Evolutionary conservation across 2,329 filamentous ascomycete genomes (phyloP), one percentile per base, ranked within the genome.

Genomic region (Nannizzia gypsea): DNA sequence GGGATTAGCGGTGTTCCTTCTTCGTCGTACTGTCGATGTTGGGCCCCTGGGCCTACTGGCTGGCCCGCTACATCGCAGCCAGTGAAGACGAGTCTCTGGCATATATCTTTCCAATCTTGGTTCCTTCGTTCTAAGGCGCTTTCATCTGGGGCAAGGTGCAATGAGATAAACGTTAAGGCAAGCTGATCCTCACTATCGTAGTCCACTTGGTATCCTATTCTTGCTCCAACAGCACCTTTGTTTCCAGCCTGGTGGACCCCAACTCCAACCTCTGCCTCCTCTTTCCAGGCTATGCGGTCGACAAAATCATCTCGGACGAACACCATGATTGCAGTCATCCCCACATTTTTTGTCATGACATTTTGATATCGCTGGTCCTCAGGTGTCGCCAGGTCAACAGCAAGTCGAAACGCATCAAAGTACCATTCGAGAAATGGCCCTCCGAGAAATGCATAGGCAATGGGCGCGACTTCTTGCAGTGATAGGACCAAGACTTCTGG

Each of bases 221-320:
- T 81, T 62, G 92, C 79, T 0, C 87, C 93, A 0, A 95, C 87
- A 2, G 90, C 92, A 31, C 92, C 93, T 74, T 99, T 99, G 73
- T 96, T 96, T 15, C 90, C 93, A 87, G 96, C 93, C 56, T 92
- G 87, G 61, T 85, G 86, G 0, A 90, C 73, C 0, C 93, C 93
- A 56, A 96, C 87, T 0, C 93, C 91, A 1, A 90, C 86, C 58
- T 88, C 88, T 1, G 87, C 89, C n/a, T 83, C 85, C 64, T 89
- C 82, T n/a, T 93, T 76, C 67, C 82, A 78, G 58, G 77, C 76
- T 57, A 96, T 77, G 24, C 80, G 78, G 6, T 79, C 73, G 0
- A 81, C 78, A 46, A 82, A 67, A 48, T 79, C 75, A 2, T 86
- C 79, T 60, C 83, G 83, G 20, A 86, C 87, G 70, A 96, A 96